Evolutionary conservation across 2,329 filamentous ascomycete genomes (phyloP), one percentile per base, ranked within the genome.

Genomic region (Verticillium dahliae): DNA sequence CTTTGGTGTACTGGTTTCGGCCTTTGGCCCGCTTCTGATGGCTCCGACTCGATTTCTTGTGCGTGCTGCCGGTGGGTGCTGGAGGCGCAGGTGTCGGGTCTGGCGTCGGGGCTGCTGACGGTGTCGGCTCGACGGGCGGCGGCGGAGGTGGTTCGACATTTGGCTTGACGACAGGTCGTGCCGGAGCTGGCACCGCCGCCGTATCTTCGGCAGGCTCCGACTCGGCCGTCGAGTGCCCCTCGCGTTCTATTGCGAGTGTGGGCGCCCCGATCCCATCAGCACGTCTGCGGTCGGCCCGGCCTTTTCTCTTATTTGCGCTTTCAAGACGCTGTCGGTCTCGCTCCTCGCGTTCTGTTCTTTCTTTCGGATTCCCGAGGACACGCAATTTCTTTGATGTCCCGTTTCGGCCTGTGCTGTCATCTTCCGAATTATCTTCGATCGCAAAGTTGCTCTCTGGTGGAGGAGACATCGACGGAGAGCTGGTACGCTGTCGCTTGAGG

Each of bases 1-100:
- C 89, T 70, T 89, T 90, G 1, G 90, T 93, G 69, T 94, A 93
- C 73, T 95, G 91, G 66, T 94, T 95, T 65, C 90, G 87, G 18
- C 90, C 89, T 62, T 88, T 87, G 39, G 83, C 86, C 67, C 87
- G 86, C 64, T 89, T 87, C 69, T 89, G 86, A 67, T 84, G 80
- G 6, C 86, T 81, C 67, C 86, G 83, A 69, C 86, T 80, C 62
- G 75, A 76, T 68, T 89, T 89, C 71, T 89, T 90, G 61, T 83
- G 80, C 1, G 81, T 78, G 65, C 72, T 77, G 61, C 71, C 72
- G 18, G 81, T 71, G 61, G 80, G 69, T 60, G 74, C 68, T 5
- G 68, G 70, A 7, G 68, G 69, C 11, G 77, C 68, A 7, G 80
- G 79, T 11, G 81, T 79, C 0, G 80, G 81, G 58, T 83, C 81